These are phyloP conservation scores for Talaromyces wortmannii DNA, from an alignment of 495 filamentous ascomycete species.

Conservation along the genomic window DNA sequence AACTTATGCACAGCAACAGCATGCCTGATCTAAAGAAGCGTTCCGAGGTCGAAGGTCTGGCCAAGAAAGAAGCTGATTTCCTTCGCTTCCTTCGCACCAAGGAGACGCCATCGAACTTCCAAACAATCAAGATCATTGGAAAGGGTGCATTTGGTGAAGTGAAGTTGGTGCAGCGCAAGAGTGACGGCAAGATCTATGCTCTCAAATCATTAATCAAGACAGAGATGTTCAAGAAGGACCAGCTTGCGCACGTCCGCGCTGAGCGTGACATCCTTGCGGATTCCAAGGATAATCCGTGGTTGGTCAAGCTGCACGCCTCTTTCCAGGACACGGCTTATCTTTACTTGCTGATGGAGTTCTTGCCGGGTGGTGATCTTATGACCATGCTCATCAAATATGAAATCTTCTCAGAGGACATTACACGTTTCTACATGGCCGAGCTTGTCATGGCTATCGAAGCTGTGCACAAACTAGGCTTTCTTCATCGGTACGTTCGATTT, in stretches of 20 bases:
- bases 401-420: constrained; percentile 98
- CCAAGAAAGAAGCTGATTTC: constrained; percentile 82
- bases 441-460: constrained; percentile 96
- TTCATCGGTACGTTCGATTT: constrained; percentile 71
- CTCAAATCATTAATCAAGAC: constrained; percentile 97
- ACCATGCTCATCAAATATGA: constrained; percentile 99
- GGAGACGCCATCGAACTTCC: constrained; percentile 86
- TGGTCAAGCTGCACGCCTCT: constrained; percentile 95
- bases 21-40: constrained; percentile 69
- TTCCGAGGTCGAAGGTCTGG: constrained; percentile 67
- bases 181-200: constrained; percentile 95
- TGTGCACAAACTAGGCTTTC: constrained; percentile 95
- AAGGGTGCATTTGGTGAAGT: constrained; percentile 99
- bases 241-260: constrained; percentile 95
- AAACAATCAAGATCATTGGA: constrained; percentile 93
- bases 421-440: constrained; percentile 98
- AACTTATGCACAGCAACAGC: constrained; percentile 65
- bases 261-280: constrained; percentile 97
- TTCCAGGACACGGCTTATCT: constrained; percentile 95
- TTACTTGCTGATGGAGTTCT: constrained; percentile 99
- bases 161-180: constrained; percentile 89
- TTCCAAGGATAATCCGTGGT: constrained; percentile 93
- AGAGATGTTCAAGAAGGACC: constrained; percentile 99
- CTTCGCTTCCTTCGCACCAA: constrained; percentile 90
- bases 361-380: constrained; percentile 97